Conservation (phyloP, 768 basidiomycete species). For the Podaxis mareebaensis region DNA sequence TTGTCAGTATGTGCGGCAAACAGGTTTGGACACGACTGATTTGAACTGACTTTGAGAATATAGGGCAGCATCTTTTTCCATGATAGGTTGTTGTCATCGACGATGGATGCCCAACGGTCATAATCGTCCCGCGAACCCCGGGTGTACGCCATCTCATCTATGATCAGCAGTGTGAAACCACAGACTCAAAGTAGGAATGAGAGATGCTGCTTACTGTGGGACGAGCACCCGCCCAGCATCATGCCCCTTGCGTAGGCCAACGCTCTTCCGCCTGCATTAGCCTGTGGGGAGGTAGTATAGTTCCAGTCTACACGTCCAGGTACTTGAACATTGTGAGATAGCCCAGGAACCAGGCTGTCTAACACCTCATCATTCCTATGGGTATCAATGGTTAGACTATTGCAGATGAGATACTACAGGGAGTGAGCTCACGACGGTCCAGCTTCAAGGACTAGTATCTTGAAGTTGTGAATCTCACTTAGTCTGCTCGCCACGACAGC, state of each 20-base stretch:
- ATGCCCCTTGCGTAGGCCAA: slow-evolving; percentile 28
- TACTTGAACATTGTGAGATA: neutral
- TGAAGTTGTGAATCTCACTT: slow-evolving; percentile 40
- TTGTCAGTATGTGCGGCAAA: neutral
- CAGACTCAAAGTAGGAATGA: neutral
- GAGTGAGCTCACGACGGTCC: slow-evolving; percentile 28
- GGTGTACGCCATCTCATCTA: slow-evolving; percentile 15
- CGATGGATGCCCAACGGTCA: slow-evolving; percentile 6
- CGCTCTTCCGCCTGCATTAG: slow-evolving; percentile 22
- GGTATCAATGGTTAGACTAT: neutral
- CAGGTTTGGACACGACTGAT: too few relatives aligned
- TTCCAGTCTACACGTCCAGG: slow-evolving; percentile 23
- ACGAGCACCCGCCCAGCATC: slow-evolving; percentile 33
- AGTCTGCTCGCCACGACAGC: slow-evolving; percentile 49
- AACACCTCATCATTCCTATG: slow-evolving; percentile 9
- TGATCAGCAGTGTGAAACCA: neutral
- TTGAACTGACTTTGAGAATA: slow-evolving; percentile 6
- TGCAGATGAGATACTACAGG: neutral
- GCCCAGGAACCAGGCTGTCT: slow-evolving; percentile 1
- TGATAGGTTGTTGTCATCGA: slow-evolving; percentile 7
- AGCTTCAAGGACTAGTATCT: slow-evolving; percentile 51
- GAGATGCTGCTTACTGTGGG: slow-evolving; percentile 26
- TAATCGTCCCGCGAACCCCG: slow-evolving; percentile 13
- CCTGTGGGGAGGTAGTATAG: slow-evolving; percentile 25
- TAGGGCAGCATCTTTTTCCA: slow-evolving; percentile 14